Conservation (phyloP, 2,329 filamentous ascomycete genomes). For the Penicillium sp. region DNA sequence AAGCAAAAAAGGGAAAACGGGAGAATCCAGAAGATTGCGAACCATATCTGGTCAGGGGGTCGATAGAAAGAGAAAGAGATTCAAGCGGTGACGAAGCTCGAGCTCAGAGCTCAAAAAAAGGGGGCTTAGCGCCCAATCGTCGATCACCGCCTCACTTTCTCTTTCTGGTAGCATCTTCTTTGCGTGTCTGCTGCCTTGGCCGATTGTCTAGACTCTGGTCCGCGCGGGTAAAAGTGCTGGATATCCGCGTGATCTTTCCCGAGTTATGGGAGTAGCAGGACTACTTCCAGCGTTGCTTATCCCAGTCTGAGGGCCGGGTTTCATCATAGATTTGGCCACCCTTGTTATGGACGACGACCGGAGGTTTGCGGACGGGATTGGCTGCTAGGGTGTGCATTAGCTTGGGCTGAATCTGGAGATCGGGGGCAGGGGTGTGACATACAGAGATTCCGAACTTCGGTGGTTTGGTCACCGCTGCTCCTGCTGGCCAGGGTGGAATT, state of each 20-base stretch:
- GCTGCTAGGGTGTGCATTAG: constrained; percentile 25
- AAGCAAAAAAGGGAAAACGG: neutral
- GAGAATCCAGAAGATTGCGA: neutral
- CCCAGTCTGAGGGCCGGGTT: constrained; percentile 39
- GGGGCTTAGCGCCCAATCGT: constrained; percentile 10
- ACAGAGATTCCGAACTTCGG: constrained; percentile 36
- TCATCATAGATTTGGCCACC: constrained; percentile 40
- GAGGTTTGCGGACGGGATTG: constrained; percentile 35
- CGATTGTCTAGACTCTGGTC: constrained; percentile 1
- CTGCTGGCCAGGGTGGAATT: constrained; percentile 37
- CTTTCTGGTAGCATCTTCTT: neutral
- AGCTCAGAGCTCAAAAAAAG: constrained; percentile 8
- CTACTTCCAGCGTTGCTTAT: constrained; percentile 43
- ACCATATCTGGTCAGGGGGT: constrained; percentile 8
- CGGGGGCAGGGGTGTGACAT: constrained; percentile 22
- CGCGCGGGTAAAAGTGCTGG: constrained; percentile 18
- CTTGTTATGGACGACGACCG: constrained; percentile 38
- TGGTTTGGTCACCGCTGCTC: constrained; percentile 31
- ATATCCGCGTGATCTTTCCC: constrained; percentile 1
- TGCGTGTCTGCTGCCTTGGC: neutral
- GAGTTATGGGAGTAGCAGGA: constrained; percentile 2
- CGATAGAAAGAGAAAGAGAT: neutral
- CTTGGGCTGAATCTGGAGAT: constrained; percentile 26
- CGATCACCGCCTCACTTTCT: constrained; percentile 22
- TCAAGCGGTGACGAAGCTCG: constrained; percentile 15